phyloP scores from a whole-genome alignment of 805 yeast species.

The Blastobotrys peoriensis region DNA sequence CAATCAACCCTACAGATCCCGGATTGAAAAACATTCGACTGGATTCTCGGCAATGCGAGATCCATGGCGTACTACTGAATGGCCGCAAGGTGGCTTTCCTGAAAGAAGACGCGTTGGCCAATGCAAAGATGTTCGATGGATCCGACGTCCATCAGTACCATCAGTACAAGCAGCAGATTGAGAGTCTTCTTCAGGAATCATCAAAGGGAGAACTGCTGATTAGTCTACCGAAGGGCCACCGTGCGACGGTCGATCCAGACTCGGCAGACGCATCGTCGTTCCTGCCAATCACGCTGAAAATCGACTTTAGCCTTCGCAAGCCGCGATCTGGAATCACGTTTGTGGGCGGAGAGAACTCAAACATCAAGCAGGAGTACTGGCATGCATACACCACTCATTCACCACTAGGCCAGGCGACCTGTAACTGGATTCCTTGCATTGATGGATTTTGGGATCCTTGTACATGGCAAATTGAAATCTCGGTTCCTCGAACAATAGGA shows the following conservation, averaged over 20 bases:
- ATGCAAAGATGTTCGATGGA: conserved; percentile 26
- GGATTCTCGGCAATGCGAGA: conserved; percentile 65
- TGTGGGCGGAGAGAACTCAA: conserved; percentile 52
- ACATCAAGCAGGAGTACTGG: conserved; percentile 47
- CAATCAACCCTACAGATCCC: conserved; percentile 65
- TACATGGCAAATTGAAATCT: conserved; percentile 88
- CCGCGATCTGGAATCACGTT: conserved; percentile 74
- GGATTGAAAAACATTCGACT: conserved; percentile 53
- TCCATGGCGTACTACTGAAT: conserved; percentile 61
- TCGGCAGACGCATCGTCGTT: conserved; percentile 37
- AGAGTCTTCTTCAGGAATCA: conserved; percentile 45
- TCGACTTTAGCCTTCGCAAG: conserved; percentile 58
- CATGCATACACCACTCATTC: conserved; percentile 82
- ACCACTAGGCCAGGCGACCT: conserved; percentile 71
- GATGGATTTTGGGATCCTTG: conserved; percentile 83
- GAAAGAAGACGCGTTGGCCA: conserved; percentile 48
- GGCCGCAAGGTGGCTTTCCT: conserved; percentile 49
- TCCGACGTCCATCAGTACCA: conserved; percentile 53
- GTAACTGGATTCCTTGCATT: conserved; percentile 97
- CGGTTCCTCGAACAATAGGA: conserved; percentile 71
- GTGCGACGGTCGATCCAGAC: conserved; percentile 41
- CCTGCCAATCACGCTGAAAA: conserved; percentile 66
- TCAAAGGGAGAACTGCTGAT: conserved; percentile 62
- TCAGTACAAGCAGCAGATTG: conserved; percentile 46
- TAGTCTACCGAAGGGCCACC: conserved; percentile 58